Base-by-base conservation (phyloP, 805 yeast species). In the Zygoascus flipseniorum region DNA sequence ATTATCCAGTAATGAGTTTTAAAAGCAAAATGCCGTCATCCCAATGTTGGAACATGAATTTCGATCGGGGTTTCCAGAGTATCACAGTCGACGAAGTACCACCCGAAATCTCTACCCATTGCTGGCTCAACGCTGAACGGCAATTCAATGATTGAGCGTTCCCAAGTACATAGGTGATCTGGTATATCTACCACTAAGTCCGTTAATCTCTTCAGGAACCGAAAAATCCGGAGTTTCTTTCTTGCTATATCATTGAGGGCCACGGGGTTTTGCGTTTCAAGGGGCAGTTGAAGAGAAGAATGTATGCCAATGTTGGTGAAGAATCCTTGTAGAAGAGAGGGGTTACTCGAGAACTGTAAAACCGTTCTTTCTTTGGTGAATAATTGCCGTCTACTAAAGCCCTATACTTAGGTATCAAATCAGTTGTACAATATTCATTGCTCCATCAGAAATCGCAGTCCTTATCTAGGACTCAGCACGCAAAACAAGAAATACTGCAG, bases 331-430 rank as follows among this genome's bases (percentile, higher is more conserved):
- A 54, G 31, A 11, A 54, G 35, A 10, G 57, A 41, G 6, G 46
- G 45, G 18, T 45, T 18, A 62, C 71, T 79, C 56, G 73, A 78
- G 69, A 68, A 69, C 60, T 62, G 80, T 66, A 59, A 66, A 14
- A 71, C 55, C 54, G 81, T 80, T 0, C 79, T 81, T 8, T 69
- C 71, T 32, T 78, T 76, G 0, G 90, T 85, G 50, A 88, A 82
- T 61, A 82, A 83, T 61, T 86, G 67, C 88, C 96, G 62, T 87
- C 95, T 26, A 86, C 70, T 62, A 86, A 93, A 23, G 77, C 70
- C 0, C 96, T 96, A 55, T 86, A n/a, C 16, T 52, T 26, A 2
- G 54, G 43, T 13, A 43, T 37, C 11, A 47, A 49, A 26, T 54
- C 52, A 10, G 39, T 18, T 20, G 48, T 43, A 23, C 43, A 32